Percentiles rank a stretch among this genome's conserved stretches.
Evolutionary conservation across 352 stramenopile genomes (phyloP).

Genomic region (Salisapilia sapeloensis): DNA sequence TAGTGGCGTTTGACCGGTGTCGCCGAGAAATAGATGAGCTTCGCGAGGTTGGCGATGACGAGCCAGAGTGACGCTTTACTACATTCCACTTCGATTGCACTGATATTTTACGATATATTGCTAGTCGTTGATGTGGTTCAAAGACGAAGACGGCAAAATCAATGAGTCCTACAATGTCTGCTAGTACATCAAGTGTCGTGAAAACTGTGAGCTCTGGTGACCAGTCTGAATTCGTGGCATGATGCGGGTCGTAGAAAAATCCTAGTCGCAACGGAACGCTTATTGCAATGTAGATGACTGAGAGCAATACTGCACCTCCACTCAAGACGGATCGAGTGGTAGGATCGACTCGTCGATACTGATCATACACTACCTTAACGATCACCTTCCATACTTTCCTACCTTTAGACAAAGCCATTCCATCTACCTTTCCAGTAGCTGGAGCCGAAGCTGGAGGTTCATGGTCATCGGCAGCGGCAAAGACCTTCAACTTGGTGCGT

Average conservation of each 20-base stretch:
- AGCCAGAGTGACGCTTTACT: slow-evolving; percentile 8
- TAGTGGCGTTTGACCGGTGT: slow-evolving; percentile 7
- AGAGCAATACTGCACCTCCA: no score
- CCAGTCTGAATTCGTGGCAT: slow-evolving; percentile 9
- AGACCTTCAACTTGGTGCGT: no score
- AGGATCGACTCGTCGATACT: no score
- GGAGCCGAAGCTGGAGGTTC: no score
- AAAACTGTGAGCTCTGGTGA: slow-evolving; percentile 22
- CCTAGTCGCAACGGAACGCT: slow-evolving; percentile 47
- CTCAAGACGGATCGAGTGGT: no score
- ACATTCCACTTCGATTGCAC: slow-evolving; percentile 16
- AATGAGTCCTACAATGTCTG: slow-evolving; percentile 20
- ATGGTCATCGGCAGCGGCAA: no score
- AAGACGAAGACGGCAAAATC: slow-evolving; percentile 27
- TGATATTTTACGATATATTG: no score
- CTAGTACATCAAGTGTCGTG: slow-evolving; percentile 12
- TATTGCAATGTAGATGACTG: slow-evolving; percentile 26
- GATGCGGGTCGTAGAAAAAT: slow-evolving; percentile 36
- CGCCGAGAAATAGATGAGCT: not conserved
- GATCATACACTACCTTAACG: no score
- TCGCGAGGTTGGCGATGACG: not conserved
- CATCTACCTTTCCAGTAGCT: no score
- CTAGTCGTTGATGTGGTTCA: no score
- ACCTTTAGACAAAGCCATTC: no score
- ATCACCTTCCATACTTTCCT: no score